Evolutionary conservation across 805 yeast species (phyloP).

Genomic region (Wickerhamomyces queroliae): DNA sequence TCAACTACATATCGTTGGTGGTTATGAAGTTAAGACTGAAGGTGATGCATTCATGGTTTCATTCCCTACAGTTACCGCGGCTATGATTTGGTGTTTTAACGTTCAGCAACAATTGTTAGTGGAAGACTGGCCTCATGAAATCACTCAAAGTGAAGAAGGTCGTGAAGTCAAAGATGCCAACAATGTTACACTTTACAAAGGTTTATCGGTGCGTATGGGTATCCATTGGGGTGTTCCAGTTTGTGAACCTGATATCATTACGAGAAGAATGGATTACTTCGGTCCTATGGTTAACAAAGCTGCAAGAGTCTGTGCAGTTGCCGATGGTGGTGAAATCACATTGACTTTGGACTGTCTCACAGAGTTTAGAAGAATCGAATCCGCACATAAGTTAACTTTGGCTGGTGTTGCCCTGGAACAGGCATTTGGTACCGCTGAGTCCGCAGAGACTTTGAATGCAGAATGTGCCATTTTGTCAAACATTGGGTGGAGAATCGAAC

Average conservation of each 20-base stretch:
- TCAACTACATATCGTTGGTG: conserved; percentile 86
- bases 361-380: conserved; percentile 58
- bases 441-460: conserved; percentile 54
- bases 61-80: conserved; percentile 87
- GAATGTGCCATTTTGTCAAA: conserved; percentile 62
- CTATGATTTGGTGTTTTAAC: conserved; percentile 89
- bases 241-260: conserved; percentile 89
- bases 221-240: conserved; percentile 98
- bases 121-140: conserved; percentile 96
- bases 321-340: conserved; percentile 97
- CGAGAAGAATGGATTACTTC: conserved; percentile 96
- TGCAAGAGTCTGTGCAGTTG: conserved; percentile 87
- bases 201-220: conserved; percentile 96
- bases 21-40: conserved; percentile 97
- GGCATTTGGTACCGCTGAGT: conserved; percentile 37
- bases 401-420: conserved; percentile 26
- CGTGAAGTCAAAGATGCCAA: conserved; percentile 64
- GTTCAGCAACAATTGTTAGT: conserved; percentile 79
- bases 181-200: conserved; percentile 63
- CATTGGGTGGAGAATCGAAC: conserved; percentile 62
- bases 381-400: conserved; percentile 27
- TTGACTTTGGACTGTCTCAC: conserved; percentile 75
- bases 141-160: conserved; percentile 79
- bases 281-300: conserved; percentile 99
- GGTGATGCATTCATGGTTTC: conserved; percentile 99